These are phyloP conservation scores for Alternaria hordeiaustralica DNA, from an alignment of 2,329 filamentous ascomycete species.

Conservation along the genomic window DNA sequence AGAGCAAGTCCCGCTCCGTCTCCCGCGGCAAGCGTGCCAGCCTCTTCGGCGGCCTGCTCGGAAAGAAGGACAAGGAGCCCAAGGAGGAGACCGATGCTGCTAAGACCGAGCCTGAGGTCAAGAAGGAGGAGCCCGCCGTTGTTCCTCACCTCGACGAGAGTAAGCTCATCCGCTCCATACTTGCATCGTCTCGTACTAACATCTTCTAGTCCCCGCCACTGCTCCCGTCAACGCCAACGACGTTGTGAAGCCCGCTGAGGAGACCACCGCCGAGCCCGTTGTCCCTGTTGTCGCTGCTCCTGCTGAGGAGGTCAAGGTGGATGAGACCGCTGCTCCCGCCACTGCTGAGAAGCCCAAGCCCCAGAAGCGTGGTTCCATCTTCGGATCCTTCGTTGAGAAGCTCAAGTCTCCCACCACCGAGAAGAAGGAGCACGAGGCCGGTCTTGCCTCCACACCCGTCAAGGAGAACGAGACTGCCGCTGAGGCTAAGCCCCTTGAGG, in stretches of 20 bases:
- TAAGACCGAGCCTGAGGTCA: constrained; percentile 41
- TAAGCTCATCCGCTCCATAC: constrained; percentile 20
- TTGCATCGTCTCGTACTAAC: constrained; percentile 12
- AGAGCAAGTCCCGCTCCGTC: constrained; percentile 66
- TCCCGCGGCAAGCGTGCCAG: constrained; percentile 64
- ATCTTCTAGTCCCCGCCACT: constrained; percentile 32
- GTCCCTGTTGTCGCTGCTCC: constrained; percentile 15
- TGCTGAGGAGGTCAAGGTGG: constrained; percentile 53
- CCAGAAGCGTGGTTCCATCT: constrained; percentile 85
- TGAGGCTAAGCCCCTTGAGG: constrained; percentile 45
- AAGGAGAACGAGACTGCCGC: constrained; percentile 55
- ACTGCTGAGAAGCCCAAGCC: constrained; percentile 62
- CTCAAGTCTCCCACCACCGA: constrained; percentile 57
- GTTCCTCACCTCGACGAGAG: constrained; percentile 42
- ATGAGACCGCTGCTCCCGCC: constrained; percentile 46
- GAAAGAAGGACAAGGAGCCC: constrained; percentile 66
- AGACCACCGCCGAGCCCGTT: constrained; percentile 56
- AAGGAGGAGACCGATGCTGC: constrained; percentile 50
- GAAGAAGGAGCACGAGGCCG: constrained; percentile 75
- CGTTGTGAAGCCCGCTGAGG: constrained; percentile 34
- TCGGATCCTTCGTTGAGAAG: constrained; percentile 74
- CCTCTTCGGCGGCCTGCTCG: constrained; percentile 64
- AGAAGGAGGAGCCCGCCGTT: constrained; percentile 38
- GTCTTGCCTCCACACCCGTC: constrained; percentile 54
- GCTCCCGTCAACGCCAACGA: constrained; percentile 45